Conservation (phyloP, 176 grass and related monocot species). For the Hyparrhenia diplandra region DNA sequence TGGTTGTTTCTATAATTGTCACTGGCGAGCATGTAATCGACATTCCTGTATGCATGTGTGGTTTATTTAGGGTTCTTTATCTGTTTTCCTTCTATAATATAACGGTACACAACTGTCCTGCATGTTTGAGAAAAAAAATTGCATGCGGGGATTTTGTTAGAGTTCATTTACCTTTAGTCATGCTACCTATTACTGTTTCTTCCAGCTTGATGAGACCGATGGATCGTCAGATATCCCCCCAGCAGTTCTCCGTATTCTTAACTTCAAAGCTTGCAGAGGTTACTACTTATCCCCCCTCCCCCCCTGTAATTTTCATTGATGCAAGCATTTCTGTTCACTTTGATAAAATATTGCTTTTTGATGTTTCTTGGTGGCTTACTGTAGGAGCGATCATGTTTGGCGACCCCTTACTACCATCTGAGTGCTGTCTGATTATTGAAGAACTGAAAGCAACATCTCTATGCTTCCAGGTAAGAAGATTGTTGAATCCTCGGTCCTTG, state of each 20-base stretch:
- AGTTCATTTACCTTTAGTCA: conserved; percentile 11
- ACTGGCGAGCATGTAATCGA: neutral
- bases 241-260: conserved; percentile 78
- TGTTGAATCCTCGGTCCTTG: neutral
- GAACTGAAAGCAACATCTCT: conserved; percentile 89
- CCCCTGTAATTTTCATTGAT: neutral
- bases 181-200: conserved; percentile 18
- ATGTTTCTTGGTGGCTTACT: no score
- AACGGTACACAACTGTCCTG: no score
- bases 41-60: neutral
- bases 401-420: conserved; percentile 74
- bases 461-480: conserved; percentile 72
- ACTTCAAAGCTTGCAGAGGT: conserved; percentile 98
- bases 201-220: conserved; percentile 84
- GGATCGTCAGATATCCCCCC: conserved; percentile 74
- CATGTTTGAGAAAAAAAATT: neutral
- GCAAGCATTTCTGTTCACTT: neutral
- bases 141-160: neutral
- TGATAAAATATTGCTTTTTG: neutral
- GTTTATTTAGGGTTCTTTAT: neutral
- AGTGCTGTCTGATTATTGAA: conserved; percentile 88
- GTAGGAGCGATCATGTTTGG: conserved; percentile 98
- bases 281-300: neutral
- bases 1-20: neutral
- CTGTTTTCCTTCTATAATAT: no score